phyloP scores from a whole-genome alignment of 257 asterid genomes.

The Primulina eburnea region DNA sequence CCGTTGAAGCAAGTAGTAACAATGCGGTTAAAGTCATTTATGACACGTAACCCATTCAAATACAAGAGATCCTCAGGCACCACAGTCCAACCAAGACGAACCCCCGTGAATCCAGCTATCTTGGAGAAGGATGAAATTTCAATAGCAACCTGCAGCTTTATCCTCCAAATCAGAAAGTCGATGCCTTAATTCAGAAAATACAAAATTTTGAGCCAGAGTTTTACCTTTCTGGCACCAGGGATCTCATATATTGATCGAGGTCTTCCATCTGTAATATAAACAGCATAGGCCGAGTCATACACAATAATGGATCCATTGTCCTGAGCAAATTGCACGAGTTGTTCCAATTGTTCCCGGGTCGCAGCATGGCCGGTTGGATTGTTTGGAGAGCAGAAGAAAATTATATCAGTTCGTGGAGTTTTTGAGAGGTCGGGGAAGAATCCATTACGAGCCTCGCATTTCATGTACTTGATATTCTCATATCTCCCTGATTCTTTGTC shows the following conservation, averaged over 20 bases:
- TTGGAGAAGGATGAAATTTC: slow-evolving; percentile 91
- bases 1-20: slow-evolving; percentile 81
- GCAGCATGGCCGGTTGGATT: slow-evolving; percentile 93
- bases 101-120: slow-evolving; percentile 91
- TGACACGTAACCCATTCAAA: slow-evolving; percentile 74
- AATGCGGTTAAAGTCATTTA: slow-evolving; percentile 67
- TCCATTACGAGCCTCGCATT: slow-evolving; percentile 54
- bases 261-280: slow-evolving; percentile 58
- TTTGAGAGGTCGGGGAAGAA: slow-evolving; percentile 70
- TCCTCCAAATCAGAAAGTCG: not conserved
- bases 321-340: slow-evolving; percentile 62
- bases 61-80: slow-evolving; percentile 80
- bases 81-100: slow-evolving; percentile 92
- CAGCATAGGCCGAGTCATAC: slow-evolving; percentile 74
- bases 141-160: slow-evolving; percentile 63
- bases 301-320: slow-evolving; percentile 72
- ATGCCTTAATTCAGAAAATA: not conserved
- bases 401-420: slow-evolving; percentile 60
- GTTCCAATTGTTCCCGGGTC: slow-evolving; percentile 52
- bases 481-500: slow-evolving; percentile 53
- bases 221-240: slow-evolving; percentile 72
- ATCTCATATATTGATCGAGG: slow-evolving; percentile 80
- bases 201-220: not conserved
- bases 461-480: slow-evolving; percentile 62
- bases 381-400: slow-evolving; percentile 85